A percentile compares a stretch with the other conserved stretches of the same genome.
These are phyloP conservation scores for Neurospora sp. DNA, from an alignment of 495 filamentous ascomycete genomes.

Conservation along the genomic window DNA sequence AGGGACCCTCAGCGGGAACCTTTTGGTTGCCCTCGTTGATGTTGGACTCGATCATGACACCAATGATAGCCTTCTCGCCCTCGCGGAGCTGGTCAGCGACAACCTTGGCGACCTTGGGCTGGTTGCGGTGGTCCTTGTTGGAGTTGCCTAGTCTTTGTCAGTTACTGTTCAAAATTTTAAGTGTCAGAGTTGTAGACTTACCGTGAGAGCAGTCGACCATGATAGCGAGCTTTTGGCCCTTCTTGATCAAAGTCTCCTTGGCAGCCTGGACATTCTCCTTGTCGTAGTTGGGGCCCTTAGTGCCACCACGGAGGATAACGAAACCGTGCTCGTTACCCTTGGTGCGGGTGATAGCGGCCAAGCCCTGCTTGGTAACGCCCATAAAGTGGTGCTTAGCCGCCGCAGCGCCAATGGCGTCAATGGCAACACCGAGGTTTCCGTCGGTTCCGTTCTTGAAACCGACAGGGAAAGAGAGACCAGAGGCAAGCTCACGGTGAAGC, in stretches of 20 bases:
- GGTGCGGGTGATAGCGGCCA: conserved; percentile 90
- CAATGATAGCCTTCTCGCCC: conserved; percentile 82
- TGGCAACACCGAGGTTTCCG: conserved; percentile 85
- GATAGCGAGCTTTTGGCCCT: conserved; percentile 77
- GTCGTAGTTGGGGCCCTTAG: conserved; percentile 91
- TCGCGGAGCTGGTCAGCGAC: conserved; percentile 77
- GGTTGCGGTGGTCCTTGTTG: conserved; percentile 71
- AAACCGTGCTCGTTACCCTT: conserved; percentile 93
- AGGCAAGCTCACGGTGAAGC: conserved; percentile 88
- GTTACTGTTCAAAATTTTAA: conserved; percentile 1
- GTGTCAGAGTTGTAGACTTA: conserved; percentile 22
- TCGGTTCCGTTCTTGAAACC: conserved; percentile 99
- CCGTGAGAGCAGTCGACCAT: conserved; percentile 98
- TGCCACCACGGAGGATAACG: conserved; percentile 86
- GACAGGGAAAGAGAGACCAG: conserved; percentile 94
- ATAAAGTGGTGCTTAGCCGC: conserved; percentile 93
- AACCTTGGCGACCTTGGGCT: conserved; percentile 79
- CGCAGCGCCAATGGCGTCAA: conserved; percentile 90
- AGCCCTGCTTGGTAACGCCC: conserved; percentile 97
- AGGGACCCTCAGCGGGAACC: conserved; percentile 72
- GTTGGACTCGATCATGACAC: conserved; percentile 98
- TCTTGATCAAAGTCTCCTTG: conserved; percentile 72
- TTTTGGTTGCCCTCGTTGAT: conserved; percentile 95
- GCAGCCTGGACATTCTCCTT: conserved; percentile 66
- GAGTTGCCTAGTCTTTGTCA: conserved; percentile 48